These are phyloP conservation scores for Sarocladium oryzae DNA, from an alignment of 2,329 filamentous ascomycete species.

Conservation along the genomic window DNA sequence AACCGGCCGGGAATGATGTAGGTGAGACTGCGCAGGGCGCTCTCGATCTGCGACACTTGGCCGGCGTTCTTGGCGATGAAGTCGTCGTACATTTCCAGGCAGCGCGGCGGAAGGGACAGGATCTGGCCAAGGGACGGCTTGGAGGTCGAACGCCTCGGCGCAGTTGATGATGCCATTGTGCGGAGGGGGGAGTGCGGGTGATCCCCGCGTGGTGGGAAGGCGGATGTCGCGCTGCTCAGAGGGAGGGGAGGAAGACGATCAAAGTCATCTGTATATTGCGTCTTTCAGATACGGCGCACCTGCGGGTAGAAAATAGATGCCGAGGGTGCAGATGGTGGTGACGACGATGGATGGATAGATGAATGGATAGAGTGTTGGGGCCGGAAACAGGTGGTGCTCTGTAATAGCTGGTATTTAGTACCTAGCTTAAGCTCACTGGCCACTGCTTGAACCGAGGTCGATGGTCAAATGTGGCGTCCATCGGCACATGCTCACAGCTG, in stretches of 20 bases:
- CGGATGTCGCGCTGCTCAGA: no score
- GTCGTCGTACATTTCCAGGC: conserved; percentile 69
- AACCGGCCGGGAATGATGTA: conserved; percentile 95
- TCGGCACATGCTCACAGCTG: conserved; percentile 10
- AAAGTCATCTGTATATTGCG: conserved; percentile 6
- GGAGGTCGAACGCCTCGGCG: conserved; percentile 13
- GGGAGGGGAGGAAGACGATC: no score
- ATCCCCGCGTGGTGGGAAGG: neutral
- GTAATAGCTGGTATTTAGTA: conserved; percentile 8
- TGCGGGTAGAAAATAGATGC: neutral
- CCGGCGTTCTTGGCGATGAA: conserved; percentile 94
- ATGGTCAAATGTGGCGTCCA: conserved; percentile 11
- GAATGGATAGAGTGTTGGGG: neutral
- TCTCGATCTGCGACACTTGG: conserved; percentile 92
- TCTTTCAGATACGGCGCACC: neutral
- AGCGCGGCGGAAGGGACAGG: conserved; percentile 55
- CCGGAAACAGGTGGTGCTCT: conserved; percentile 5
- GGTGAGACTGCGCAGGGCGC: conserved; percentile 81
- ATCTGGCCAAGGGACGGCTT: conserved; percentile 26
- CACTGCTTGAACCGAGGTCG: neutral
- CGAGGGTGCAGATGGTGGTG: conserved; percentile 12
- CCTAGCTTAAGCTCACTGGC: conserved; percentile 9
- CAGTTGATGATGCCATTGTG: conserved; percentile 17
- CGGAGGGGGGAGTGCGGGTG: neutral
- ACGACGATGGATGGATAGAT: conserved; percentile 3